Evolutionary conservation across 2,329 filamentous ascomycete genomes (phyloP), one percentile per base, ranked within the genome.

Genomic region (Hypocreales sp.): DNA sequence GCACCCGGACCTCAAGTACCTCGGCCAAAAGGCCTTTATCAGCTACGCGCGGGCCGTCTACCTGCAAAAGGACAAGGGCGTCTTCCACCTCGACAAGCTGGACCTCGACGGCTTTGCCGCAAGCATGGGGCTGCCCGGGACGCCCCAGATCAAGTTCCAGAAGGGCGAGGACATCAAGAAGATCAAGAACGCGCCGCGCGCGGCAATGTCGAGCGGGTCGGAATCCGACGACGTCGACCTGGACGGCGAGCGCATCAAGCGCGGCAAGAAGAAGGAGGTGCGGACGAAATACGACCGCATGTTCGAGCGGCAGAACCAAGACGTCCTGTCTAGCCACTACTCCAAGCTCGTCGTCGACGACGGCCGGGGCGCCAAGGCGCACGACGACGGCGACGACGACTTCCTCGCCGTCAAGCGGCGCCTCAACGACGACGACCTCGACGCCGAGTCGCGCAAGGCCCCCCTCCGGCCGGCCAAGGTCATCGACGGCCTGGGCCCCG

Each of bases 241-340:
- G n/a, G 56, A 53, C 24, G 58, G 18, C 18, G 58, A 57, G 38
- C 55, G 60, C 33, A 72, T 68, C 49, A 72, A 75, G 54, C 76
- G 60, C 34, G 72, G 69, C 48, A 72, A 75, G 54, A 76, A 80
- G 55, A 61, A 65, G 8, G 69, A 74, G 40, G 81, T 93, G 12
- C 72, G 84, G 35, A 98, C 92, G 18, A 95, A 93, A 52, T 92
- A 92, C 49, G 84, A 98, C 52, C 78, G 83, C 40, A 95, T 98
- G 90, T 94, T 95, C 53, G 87, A 94, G 59, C 69, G 90, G 34
- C 80, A 79, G 41, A 98, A 98, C 53, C 87, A 95, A 53, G 86
- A 94, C 46, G 80, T 98, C 18, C 56, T 98, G 37, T 86, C 87
- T n/a, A 74, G 78, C 30, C 90, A 98, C 55, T 95, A 94, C 60